Evolutionary conservation across 345 rosid species (phyloP).

Genomic region (Citrus mangshanensis): DNA sequence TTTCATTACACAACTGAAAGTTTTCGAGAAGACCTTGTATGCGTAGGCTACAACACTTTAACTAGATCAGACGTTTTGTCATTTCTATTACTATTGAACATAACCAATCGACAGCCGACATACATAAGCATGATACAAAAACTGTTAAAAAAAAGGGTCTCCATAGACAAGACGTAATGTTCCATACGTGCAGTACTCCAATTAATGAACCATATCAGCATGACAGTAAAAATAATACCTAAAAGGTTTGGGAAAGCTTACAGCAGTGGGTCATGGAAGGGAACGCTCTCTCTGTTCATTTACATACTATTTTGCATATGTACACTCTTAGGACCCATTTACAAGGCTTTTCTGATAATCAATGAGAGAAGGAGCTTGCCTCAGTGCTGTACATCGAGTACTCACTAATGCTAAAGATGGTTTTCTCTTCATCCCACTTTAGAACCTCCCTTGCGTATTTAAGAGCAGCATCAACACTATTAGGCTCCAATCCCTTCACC

Average conservation of each 20-base stretch:
- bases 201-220: conserved; percentile 9
- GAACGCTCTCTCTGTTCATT: not conserved
- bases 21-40: not conserved
- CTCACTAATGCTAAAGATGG: conserved; percentile 52
- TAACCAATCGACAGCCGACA: not conserved
- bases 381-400: conserved; percentile 56
- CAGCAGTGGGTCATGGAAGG: not conserved
- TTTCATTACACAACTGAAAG: not conserved
- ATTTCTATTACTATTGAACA: not conserved
- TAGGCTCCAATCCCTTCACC: conserved; percentile 68
- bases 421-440: conserved; percentile 89
- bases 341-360: conserved; percentile 2
- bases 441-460: conserved; percentile 83
- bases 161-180: not conserved
- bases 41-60: not conserved
- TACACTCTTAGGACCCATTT: conserved; percentile 13
- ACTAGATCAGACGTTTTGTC: not conserved
- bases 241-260: not conserved
- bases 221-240: not conserved
- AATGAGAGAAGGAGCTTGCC: conserved; percentile 48
- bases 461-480: conserved; percentile 51
- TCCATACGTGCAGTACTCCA: not conserved
- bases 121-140: not conserved
- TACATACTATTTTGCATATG: conserved; percentile 11
- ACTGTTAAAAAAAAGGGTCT: too few relatives aligned